Base-by-base conservation (phyloP, 768 basidiomycete genomes). In the Filobasidium floriforme region DNA sequence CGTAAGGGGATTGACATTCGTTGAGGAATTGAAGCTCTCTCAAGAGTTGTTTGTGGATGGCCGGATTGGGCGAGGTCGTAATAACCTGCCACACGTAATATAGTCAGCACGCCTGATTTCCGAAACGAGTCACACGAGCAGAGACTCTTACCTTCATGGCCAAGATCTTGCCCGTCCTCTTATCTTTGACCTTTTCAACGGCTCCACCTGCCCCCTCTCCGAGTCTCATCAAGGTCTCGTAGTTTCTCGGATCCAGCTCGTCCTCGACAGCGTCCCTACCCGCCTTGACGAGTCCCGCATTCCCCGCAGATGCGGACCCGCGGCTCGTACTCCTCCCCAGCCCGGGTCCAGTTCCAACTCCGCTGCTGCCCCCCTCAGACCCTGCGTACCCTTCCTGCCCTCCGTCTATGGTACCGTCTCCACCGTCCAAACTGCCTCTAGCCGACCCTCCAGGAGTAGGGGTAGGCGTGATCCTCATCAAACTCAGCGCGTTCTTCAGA, bases 201-300 rank as follows among this genome's bases (percentile, higher is more conserved):
- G 76, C 70, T 0, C 79, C 79, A 60, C 77, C 78, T 7, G 77
- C 75, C 9, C 79, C 79, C 57, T 80, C 79, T 3, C 79, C 79
- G 0, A 80, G 63, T 22, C 75, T 49, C 54, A 66, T 67, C 32
- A 80, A 41, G 5, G 69, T 67, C 14, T 75, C 70, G 51, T 78
- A 66, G 57, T 75, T 72, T 0, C 57, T 61, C 7, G 76, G 24
- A 57, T 57, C 54, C 18, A 57, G 29, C 15, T 32, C 54, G 22
- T 57, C 12, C 29, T 57, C 54, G 3, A 37, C 32, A 4, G 37
- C 40, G 5, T 66, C 60, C 59, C 67, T 66, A 37, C 54, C 40
- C 41, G 69, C 59, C 68, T 65, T 24, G 52, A 59, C 19, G 59
- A 11, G 7, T 32, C 44, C 24, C 64, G 49, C 18, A 7, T 60